Conservation (phyloP, 805 yeast genomes). For the Martiniozyma abietophila region DNA sequence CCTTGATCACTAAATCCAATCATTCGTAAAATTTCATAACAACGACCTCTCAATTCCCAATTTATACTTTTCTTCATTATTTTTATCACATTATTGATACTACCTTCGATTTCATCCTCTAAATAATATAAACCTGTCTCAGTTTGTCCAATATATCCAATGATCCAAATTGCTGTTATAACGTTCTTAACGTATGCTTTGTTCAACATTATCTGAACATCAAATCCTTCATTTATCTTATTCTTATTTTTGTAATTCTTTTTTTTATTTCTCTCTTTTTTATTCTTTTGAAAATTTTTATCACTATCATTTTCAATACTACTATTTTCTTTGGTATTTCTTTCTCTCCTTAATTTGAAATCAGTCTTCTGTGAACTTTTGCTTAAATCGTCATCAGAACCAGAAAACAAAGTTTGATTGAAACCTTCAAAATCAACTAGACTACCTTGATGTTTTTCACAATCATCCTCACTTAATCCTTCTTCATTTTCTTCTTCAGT, state of each 20-base stretch:
- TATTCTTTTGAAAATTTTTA: too few species aligned
- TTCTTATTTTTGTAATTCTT: not conserved
- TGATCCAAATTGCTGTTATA: slow-evolving; percentile 4
- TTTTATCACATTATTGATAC: not conserved
- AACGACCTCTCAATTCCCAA: slow-evolving; percentile 4
- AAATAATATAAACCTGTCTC: slow-evolving; percentile 3
- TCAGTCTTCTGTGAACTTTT: too few species aligned
- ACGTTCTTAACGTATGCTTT: slow-evolving; percentile 5
- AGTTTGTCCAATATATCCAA: slow-evolving; percentile 5
- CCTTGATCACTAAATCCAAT: slow-evolving; percentile 2
- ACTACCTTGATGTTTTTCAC: too few species aligned
- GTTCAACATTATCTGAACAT: slow-evolving; percentile 5
- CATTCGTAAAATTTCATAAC: not conserved
- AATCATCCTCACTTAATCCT: too few species aligned
- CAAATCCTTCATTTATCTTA: slow-evolving; percentile 1
- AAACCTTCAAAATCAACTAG: too few species aligned
- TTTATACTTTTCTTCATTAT: slow-evolving; percentile 2
- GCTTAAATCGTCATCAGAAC: too few species aligned
- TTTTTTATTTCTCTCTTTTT: not conserved
- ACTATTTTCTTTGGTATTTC: too few species aligned
- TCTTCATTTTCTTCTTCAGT: too few species aligned
- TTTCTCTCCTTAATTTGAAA: too few species aligned
- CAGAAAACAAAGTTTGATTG: too few species aligned
- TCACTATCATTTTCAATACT: too few species aligned
- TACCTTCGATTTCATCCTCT: slow-evolving; percentile 2